Evolutionary conservation across 1,284 basidiomycete genomes (phyloP).

Genomic region (Boletus nobilissimus): DNA sequence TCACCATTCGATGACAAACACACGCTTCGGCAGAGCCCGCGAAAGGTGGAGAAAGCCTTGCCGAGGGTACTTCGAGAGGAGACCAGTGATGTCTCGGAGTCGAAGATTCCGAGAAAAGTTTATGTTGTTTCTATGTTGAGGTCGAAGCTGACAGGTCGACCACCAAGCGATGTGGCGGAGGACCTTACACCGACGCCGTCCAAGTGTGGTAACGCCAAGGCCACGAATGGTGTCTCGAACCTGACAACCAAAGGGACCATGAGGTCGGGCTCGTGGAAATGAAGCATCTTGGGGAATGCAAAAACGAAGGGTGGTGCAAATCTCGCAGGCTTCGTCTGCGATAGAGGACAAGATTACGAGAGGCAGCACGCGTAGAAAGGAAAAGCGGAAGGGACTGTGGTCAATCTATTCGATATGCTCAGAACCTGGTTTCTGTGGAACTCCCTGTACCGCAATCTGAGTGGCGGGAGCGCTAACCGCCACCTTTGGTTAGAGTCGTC

Average conservation of each 20-base stretch:
- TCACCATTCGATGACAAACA: slow-evolving; percentile 42
- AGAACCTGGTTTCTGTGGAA: background rate
- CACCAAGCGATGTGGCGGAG: slow-evolving; percentile 11
- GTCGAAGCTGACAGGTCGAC: slow-evolving; percentile 13
- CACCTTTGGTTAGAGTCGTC: too few relatives aligned
- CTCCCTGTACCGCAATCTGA: background rate
- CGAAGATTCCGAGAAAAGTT: slow-evolving; percentile 38
- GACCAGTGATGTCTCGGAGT: slow-evolving; percentile 7
- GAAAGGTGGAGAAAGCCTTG: slow-evolving; percentile 33
- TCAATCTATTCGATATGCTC: slow-evolving; percentile 39
- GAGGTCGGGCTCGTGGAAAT: slow-evolving; percentile 43
- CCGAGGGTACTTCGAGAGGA: slow-evolving; percentile 26
- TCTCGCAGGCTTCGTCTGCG: slow-evolving; percentile 17
- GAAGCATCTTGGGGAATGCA: slow-evolving; percentile 33
- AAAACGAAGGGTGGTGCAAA: slow-evolving; percentile 28
- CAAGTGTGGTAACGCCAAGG: slow-evolving; percentile 32
- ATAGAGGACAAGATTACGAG: slow-evolving; percentile 30
- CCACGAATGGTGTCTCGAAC: background rate
- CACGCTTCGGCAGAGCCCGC: slow-evolving; percentile 23
- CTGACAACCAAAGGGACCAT: slow-evolving; percentile 36
- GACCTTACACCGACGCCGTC: slow-evolving; percentile 27
- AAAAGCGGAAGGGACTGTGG: slow-evolving; percentile 41
- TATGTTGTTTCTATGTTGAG: slow-evolving; percentile 30
- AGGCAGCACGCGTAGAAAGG: slow-evolving; percentile 28
- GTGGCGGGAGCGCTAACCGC: too few relatives aligned